Base-by-base conservation (phyloP, 2,329 filamentous ascomycete genomes). In the Fusarium sp. region DNA sequence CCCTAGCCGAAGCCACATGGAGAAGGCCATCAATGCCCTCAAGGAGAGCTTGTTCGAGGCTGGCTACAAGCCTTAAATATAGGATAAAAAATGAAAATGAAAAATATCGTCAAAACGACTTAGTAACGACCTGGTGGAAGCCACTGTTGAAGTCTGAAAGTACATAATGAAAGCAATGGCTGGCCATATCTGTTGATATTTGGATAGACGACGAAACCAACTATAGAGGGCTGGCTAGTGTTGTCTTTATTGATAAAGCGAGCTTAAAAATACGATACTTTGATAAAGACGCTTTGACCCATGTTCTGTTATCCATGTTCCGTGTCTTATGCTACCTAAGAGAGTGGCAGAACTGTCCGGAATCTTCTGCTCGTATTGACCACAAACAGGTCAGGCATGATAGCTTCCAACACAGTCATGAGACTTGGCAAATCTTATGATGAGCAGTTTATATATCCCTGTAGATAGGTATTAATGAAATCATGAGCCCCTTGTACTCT, bases 11-110 rank as follows among this genome's bases (percentile, higher is more conserved):
- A 86, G 86, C 53, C 93, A 99, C 77, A 89, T 98, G 73, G 92
- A 97, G 69, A 92, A 91, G 75, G 96, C 95, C 2, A 85, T 98
- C 66, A 84, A 89, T 72, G 92, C 92, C 44, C 81, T 99, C 72
- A 90, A 91, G 82, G 88, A 90, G 57, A 89, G 90, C 10, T 82
- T 98, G 67, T 78, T 83, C 2, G 94, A 97, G 80, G 91, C 89
- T 57, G 93, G 93, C 53, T 88, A 88, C 69, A 85, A 85, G 68
- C 74, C 75, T 57, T 74, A 62, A 47, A 69, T 18, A 23, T 7
- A 23, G 30, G 13, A 51, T 3, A 28, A 15, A 26, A 18, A 30
- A 30, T 2, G 3, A 26, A 37, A 37, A 20, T 18, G 36, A 18
- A 5, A 38, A 46, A 47, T 5, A 6, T 12, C 28, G 33, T 52